Base-by-base conservation (phyloP, 1,284 basidiomycete species). In the Malassezia psittaci region DNA sequence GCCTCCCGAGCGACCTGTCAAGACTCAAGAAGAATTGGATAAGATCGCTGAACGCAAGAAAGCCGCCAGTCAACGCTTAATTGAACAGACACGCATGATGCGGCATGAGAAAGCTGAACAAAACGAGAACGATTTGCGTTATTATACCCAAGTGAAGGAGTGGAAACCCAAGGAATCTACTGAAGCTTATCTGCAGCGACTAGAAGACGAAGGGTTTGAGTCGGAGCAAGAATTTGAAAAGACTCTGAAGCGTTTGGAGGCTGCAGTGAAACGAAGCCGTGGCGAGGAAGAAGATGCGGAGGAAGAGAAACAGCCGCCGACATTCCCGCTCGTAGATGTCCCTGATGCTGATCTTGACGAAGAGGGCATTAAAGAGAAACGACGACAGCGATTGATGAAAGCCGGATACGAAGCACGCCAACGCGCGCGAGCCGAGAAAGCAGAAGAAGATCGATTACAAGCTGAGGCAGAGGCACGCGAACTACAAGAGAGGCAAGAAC, bases 311-410 rank as follows among this genome's bases (percentile, higher is more conserved):
- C 89, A 90, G 58, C 85, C 86, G 8, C 80, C 83, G 0, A 82
- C 82, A 0, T 98, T 91, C 78, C 90, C 89, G 6, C 80, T 99
- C 2, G 78, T 93, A 13, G 90, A 96, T 66, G 80, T 87, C 1
- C 89, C 90, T 0, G 94, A 99, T 76, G 85, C 83, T 16, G 87
- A 94, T 82, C 81, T 99, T 18, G 89, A 89, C 65, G 91, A 96
- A 72, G 91, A 96, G 45, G 82, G 84, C 13, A 71, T 96, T 45
- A 96, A 89, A 75, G 94, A 99, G 76, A 99, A 98, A 78, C 85
- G 85, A 67, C 87, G 85, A 65, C 94, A 98, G 76, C 85, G 84
- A 59, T 79, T 98, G 36, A 79, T 94, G 79, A 98, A 96, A 77
- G 90, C 91, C 0, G 90, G 89, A 0, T 91, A 87, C 76, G 94